Evolutionary conservation across 2,329 filamentous ascomycete genomes (phyloP), one percentile per base, ranked within the genome.

Genomic region (Chaetothyriales sp.): DNA sequence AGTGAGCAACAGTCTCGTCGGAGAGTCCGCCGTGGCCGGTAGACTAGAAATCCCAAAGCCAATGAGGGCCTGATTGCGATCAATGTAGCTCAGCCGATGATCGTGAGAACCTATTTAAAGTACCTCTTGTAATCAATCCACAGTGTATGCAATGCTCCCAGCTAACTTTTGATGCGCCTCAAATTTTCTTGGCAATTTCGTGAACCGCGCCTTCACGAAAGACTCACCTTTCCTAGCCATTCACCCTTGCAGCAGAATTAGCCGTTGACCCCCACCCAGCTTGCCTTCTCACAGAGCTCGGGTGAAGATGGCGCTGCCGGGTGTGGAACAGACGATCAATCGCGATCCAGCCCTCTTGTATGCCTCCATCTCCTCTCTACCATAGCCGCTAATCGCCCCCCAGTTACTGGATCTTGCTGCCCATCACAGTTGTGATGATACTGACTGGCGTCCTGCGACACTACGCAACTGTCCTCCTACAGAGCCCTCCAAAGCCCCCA

Each of bases 371-470:
- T 13, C 37, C 28, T 46, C 29, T 25, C 22, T 49, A 51, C 25
- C 44, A n/a, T 25, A 51, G 46, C 51, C 37, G 47, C 47, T 45
- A 53, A 51, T 22, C 25, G 47, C 58, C 33, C 37, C 18, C 20
- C 48, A 98, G 92, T 73, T 97, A 95, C 77, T 98, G 92, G 92
- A 98, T 98, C 70, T 77, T 98, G 55, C 83, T 95, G 58, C 92
- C 92, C 56, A 98, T 98, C 69, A 95, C 90, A 46, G 77, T 95
- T 63, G 92, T 98, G 66, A 98, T 98, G 94, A 83, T 98, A 59
- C 73, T 98, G 57, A 98, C 92, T 15, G 92, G 92, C 64, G 82
- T 98, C 52, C 82, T 98, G 53, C 89, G 92, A 60, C 92, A 98
- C 74, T 98, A 97, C 69, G 89, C 88, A 50, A 88, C 86, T 54